Percentiles rank a stretch among this genome's conserved stretches.
These are phyloP conservation scores for Trapa bicornis DNA, from an alignment of 345 rosid genomes.

Conservation along the genomic window DNA sequence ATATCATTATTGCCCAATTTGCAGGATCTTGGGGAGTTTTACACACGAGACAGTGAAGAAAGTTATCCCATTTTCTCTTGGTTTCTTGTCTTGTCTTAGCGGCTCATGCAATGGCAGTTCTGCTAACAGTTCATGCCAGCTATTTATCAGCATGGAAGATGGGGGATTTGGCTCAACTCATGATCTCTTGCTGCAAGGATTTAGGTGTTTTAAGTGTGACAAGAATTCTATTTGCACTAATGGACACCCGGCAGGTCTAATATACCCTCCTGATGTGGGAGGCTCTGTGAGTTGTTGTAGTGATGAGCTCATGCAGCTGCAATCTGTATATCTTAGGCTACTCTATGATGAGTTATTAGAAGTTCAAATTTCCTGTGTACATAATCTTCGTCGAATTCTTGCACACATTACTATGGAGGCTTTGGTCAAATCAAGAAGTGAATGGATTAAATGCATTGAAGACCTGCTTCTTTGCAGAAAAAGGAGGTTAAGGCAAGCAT, in stretches of 20 bases:
- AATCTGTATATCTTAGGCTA: constrained; percentile 47
- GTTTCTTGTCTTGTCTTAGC: constrained; percentile 61
- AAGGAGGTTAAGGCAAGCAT: constrained; percentile 69
- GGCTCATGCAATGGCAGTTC: constrained; percentile 32
- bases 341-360: constrained; percentile 64
- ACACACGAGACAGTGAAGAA: constrained; percentile 45
- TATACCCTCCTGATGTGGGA: constrained; percentile 20
- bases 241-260: constrained; percentile 20
- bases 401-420: constrained; percentile 38
- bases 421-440: constrained; percentile 34
- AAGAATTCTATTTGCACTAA: constrained; percentile 18
- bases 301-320: constrained; percentile 33
- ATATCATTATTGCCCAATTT: constrained; percentile 10
- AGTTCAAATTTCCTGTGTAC: constrained; percentile 75
- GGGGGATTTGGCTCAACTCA: constrained; percentile 25
- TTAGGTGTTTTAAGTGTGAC: constrained; percentile 82
- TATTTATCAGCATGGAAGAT: constrained; percentile 29
- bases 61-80: constrained; percentile 57
- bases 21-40: constrained; percentile 55
- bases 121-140: constrained; percentile 41
- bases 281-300: constrained; percentile 18
- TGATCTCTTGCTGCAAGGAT: constrained; percentile 49
- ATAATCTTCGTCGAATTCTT: constrained; percentile 55
- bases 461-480: constrained; percentile 51
- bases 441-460: constrained; percentile 62